Conservation (phyloP, 306 rosid genomes). For the Castanea mollissima region DNA sequence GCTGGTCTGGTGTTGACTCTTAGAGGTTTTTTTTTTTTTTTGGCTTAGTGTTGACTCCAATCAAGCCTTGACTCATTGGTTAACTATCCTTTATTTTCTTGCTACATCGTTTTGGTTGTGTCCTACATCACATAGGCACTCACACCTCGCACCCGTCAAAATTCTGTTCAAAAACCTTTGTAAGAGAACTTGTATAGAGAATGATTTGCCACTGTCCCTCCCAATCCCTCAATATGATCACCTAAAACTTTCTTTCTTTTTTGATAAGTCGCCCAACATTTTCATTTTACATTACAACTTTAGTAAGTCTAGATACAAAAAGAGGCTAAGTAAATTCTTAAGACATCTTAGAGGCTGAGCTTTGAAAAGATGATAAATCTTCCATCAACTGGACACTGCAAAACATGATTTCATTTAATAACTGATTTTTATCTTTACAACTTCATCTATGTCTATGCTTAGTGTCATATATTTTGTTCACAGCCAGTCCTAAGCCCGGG, state of each 20-base stretch:
- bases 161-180: neutral
- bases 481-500: too few species aligned
- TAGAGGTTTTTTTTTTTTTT: too few species aligned
- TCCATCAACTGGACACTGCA: neutral
- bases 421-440: neutral
- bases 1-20: too few species aligned
- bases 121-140: too few species aligned
- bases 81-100: too few species aligned
- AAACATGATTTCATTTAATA: neutral
- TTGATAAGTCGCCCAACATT: neutral
- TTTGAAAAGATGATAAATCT: neutral
- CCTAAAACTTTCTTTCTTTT: neutral
- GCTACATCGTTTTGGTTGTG: too few species aligned
- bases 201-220: neutral
- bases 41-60: too few species aligned
- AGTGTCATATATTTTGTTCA: too few species aligned
- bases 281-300: neutral
- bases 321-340: neutral
- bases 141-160: neutral
- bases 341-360: neutral
- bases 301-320: neutral
- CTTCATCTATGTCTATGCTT: too few species aligned
- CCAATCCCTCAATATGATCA: neutral
- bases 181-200: neutral
- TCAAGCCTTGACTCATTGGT: too few species aligned